These are phyloP conservation scores for Ceratocystis huliohia DNA, from an alignment of 2,329 filamentous ascomycete genomes.

Conservation along the genomic window DNA sequence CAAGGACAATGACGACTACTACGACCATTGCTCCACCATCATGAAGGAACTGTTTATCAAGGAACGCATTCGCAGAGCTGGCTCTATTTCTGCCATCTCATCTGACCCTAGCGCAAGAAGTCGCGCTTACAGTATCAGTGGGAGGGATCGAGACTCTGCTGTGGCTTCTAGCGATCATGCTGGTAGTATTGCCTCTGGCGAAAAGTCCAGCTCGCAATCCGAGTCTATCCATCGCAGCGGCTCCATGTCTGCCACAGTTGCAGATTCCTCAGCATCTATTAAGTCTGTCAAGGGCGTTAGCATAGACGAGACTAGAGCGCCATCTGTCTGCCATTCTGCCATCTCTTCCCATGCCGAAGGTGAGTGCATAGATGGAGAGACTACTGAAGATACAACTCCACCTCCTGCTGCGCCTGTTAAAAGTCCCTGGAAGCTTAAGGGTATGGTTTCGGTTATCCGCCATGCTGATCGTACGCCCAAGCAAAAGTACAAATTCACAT, in stretches of 20 bases:
- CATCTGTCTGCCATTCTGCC: slow-evolving; percentile 31
- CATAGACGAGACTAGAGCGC: slow-evolving; percentile 24
- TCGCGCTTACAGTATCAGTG: not conserved
- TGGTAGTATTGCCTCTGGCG: not conserved
- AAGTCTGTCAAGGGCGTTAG: slow-evolving; percentile 13
- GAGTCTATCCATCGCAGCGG: slow-evolving; percentile 8
- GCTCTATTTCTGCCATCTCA: slow-evolving; percentile 37
- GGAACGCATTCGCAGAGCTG: slow-evolving; percentile 53
- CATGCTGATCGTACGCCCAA: slow-evolving; percentile 97
- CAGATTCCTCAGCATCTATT: slow-evolving; percentile 15
- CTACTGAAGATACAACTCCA: not conserved
- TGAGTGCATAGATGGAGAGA: not conserved
- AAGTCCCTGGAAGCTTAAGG: slow-evolving; percentile 95
- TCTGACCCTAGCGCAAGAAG: slow-evolving; percentile 27
- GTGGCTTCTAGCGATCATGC: slow-evolving; percentile 1
- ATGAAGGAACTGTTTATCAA: slow-evolving; percentile 76
- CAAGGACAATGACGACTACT: slow-evolving; percentile 98
- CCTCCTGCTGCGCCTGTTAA: slow-evolving; percentile 59
- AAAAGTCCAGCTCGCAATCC: not conserved
- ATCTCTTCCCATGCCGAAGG: slow-evolving; percentile 29
- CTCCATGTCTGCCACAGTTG: slow-evolving; percentile 5
- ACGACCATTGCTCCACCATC: slow-evolving; percentile 78
- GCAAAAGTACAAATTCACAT: slow-evolving; percentile 99
- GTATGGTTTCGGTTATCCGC: slow-evolving; percentile 89
- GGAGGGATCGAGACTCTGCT: not conserved